Evolutionary conservation across 441 rosid species (phyloP), one percentile per base, ranked within the genome.

Genomic region (Hura crepitans): DNA sequence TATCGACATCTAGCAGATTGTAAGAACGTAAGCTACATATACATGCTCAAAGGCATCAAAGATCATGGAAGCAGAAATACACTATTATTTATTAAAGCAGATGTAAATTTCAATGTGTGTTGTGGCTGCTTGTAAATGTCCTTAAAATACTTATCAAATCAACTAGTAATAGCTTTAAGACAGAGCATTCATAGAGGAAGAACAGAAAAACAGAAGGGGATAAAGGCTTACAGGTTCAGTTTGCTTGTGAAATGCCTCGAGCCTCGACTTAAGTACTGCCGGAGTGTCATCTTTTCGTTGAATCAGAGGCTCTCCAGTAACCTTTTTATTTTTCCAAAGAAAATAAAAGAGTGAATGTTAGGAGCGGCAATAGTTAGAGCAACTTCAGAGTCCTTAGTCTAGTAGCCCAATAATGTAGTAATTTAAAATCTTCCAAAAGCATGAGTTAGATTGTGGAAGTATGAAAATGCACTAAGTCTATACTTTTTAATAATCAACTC

Each of bases 271-370:
- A 12, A 94, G 88, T 72, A 94, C 97, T 62, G 87, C 91, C 0
- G 89, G 93, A 50, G 89, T 92, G 72, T 94, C 97, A 64, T 94
- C 99, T 81, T 90, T 86, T 23, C 99, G 92, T 79, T 91, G 97
- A 81, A 94, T 92, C 83, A 92, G 76, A 46, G 94, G 92, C 68
- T 92, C 91, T 70, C 92, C 90, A 11, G 89, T 85, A 53, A 82
- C 89, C 96, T 89, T 70, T 28, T 28, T 59, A 2, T 35, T 61
- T 35, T 20, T 1, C 37, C 28, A 22, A 18, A 65, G 37, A 5
- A 47, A 65, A 47, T 0, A 22, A 49, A 30, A 65, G 14, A 59
- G 71, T 2, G 55, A 37, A 37, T 35, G 7, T 66, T 31, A 50
- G 46, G 17, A 49, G 5, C 9, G 2, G 39, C 9, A 3, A 62